These are phyloP conservation scores for Panicum virgatum DNA, from an alignment of 202 grass and related monocot species.

Conservation along the genomic window DNA sequence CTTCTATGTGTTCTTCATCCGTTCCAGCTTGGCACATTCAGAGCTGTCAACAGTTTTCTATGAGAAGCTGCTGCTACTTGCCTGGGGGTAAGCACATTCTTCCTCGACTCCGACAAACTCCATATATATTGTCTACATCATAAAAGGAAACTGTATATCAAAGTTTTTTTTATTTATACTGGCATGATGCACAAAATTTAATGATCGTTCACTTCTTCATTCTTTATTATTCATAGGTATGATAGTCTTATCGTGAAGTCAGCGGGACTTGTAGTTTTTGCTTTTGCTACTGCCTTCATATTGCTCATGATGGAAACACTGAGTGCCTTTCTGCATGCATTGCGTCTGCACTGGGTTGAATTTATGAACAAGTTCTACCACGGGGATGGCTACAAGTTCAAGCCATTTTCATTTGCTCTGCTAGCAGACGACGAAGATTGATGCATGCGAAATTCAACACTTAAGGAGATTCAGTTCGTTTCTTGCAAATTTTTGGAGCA, in stretches of 20 bases:
- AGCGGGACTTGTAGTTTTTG: conserved; percentile 74
- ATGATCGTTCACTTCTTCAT: conserved; percentile 25
- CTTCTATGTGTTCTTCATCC: conserved; percentile 24
- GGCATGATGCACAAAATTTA: neutral
- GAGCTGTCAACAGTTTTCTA: conserved; percentile 99
- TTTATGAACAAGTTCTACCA: conserved; percentile 99
- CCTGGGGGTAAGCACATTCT: conserved; percentile 69
- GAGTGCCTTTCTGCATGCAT: conserved; percentile 93
- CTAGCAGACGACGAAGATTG: conserved; percentile 83
- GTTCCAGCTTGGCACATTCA: conserved; percentile 95
- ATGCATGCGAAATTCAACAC: conserved; percentile 28
- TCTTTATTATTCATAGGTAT: conserved; percentile 71
- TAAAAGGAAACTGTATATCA: neutral
- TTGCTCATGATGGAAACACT: conserved; percentile 98
- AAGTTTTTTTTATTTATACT: neutral
- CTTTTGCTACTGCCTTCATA: conserved; percentile 98
- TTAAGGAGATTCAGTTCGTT: conserved; percentile 50
- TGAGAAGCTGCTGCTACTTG: conserved; percentile 89
- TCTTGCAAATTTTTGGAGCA: conserved; percentile 47
- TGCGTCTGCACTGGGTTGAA: conserved; percentile 99
- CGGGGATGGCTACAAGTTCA: conserved; percentile 98
- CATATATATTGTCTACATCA: neutral
- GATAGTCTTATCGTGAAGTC: conserved; percentile 67
- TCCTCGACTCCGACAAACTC: conserved; percentile 2
- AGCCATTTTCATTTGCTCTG: conserved; percentile 86